Evolutionary conservation across 768 basidiomycete genomes (phyloP).

Genomic region (Amanita phalloides): DNA sequence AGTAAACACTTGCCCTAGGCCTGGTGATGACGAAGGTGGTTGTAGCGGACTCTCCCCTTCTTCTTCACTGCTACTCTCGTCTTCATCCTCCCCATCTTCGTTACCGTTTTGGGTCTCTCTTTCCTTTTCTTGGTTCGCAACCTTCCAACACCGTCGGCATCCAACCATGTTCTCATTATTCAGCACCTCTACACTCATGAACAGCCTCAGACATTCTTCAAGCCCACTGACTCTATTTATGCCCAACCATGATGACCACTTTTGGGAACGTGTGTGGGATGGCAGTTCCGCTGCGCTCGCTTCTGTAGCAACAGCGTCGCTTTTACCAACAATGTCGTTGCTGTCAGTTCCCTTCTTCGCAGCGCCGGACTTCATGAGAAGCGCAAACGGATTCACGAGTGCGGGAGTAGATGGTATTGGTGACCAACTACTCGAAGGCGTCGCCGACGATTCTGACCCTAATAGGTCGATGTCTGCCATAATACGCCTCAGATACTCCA

Average conservation of each 20-base stretch:
- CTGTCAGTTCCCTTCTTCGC: not conserved
- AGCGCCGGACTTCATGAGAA: not conserved
- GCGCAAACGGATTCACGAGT: slow-evolving; percentile 1
- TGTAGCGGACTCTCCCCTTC: not conserved
- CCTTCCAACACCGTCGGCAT: slow-evolving; percentile 91
- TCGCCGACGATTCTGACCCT: slow-evolving; percentile 24
- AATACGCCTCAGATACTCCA: slow-evolving; percentile 57
- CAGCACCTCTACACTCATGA: slow-evolving; percentile 88
- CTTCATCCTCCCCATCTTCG: slow-evolving; percentile 16
- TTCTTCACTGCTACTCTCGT: not conserved
- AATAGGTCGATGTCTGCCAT: slow-evolving; percentile 51
- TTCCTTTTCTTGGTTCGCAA: slow-evolving; percentile 45
- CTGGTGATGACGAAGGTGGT: not conserved
- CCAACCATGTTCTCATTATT: slow-evolving; percentile 94
- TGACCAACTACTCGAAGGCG: slow-evolving; percentile 1
- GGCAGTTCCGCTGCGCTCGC: not conserved
- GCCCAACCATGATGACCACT: slow-evolving; percentile 33
- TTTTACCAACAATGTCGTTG: not conserved
- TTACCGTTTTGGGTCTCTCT: slow-evolving; percentile 21
- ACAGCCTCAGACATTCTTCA: slow-evolving; percentile 76
- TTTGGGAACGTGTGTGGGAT: not conserved
- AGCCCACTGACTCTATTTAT: slow-evolving; percentile 43
- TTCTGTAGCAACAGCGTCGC: not conserved
- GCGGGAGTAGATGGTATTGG: not conserved
- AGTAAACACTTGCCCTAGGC: not conserved